Evolutionary conservation across 495 filamentous ascomycete species (phyloP).

Genomic region (Acidiella bohemica): DNA sequence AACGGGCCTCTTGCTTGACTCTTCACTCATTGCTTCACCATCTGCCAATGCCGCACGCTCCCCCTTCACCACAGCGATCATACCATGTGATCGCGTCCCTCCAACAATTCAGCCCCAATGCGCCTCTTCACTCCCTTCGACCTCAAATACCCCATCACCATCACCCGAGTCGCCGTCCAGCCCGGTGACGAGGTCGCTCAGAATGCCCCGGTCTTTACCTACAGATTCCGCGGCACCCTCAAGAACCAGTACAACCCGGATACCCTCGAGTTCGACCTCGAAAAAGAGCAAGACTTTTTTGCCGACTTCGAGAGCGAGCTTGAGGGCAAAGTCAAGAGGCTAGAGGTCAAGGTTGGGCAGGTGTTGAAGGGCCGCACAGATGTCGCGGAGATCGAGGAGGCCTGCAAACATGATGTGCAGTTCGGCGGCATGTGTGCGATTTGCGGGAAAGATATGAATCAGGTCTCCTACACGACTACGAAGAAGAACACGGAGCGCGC

Average conservation of each 20-base stretch:
- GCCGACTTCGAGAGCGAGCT: slow-evolving; percentile 67
- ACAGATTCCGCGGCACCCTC: slow-evolving; percentile 64
- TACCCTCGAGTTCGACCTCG: slow-evolving; percentile 43
- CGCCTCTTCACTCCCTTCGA: slow-evolving; percentile 38
- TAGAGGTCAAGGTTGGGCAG: slow-evolving; percentile 62
- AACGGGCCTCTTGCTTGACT: slow-evolving; percentile 14
- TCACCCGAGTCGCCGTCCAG: slow-evolving; percentile 69
- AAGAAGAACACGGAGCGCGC: slow-evolving; percentile 58
- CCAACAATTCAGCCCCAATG: slow-evolving; percentile 24
- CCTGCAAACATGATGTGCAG: slow-evolving; percentile 81
- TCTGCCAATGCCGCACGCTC: not conserved
- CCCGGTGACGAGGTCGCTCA: slow-evolving; percentile 60
- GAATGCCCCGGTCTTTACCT: slow-evolving; percentile 65
- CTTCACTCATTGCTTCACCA: slow-evolving; percentile 2
- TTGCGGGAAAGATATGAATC: slow-evolving; percentile 96
- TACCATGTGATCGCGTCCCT: slow-evolving; percentile 12
- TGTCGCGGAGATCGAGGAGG: slow-evolving; percentile 75
- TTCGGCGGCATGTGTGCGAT: slow-evolving; percentile 78
- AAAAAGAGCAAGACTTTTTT: slow-evolving; percentile 58
- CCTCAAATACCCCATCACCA: slow-evolving; percentile 88
- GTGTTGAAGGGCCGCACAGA: slow-evolving; percentile 39
- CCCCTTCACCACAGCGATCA: not conserved
- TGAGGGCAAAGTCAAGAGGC: slow-evolving; percentile 62
- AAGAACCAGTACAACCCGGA: slow-evolving; percentile 56
- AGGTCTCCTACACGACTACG: slow-evolving; percentile 48